These are phyloP conservation scores for Actinomortierella wolfii DNA, from an alignment of 371 early-diverging fungal genomes.

Conservation along the genomic window DNA sequence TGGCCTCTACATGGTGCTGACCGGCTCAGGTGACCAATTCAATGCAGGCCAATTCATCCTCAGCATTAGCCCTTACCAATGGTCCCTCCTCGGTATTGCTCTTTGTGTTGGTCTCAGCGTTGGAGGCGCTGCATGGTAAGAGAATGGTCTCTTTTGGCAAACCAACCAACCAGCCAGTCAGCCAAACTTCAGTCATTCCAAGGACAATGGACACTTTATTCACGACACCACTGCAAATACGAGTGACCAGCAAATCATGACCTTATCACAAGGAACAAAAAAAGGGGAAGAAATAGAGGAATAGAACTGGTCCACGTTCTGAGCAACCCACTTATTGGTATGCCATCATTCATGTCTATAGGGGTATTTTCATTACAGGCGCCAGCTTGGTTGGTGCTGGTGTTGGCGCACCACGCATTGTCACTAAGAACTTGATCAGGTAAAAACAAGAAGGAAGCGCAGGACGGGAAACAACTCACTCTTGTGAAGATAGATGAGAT, in stretches of 20 bases:
- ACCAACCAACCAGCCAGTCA: neutral
- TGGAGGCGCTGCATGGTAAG: constrained; percentile 95
- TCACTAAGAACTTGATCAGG: constrained; percentile 95
- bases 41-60: constrained; percentile 82
- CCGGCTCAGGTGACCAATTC: constrained; percentile 85
- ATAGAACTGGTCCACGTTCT: too few species aligned
- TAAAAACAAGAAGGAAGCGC: constrained; percentile 13
- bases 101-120: constrained; percentile 90
- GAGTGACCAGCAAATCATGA: too few species aligned
- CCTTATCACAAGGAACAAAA: constrained; percentile 3
- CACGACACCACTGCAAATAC: too few species aligned
- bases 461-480: too few species aligned
- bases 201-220: constrained; percentile 3
- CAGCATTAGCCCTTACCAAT: constrained; percentile 86
- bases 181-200: neutral
- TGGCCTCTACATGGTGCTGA: constrained; percentile 84
- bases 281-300: neutral
- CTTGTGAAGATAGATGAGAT: too few species aligned
- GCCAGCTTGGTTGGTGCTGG: constrained; percentile 91
- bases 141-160: neutral
- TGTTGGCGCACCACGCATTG: constrained; percentile 91
- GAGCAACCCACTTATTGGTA: neutral
- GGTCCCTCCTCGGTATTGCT: constrained; percentile 87
- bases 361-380: constrained; percentile 96
- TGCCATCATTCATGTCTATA: constrained; percentile 20